Conservation (phyloP, 208 protist genomes). For the Crithidia thermophila region DNA sequence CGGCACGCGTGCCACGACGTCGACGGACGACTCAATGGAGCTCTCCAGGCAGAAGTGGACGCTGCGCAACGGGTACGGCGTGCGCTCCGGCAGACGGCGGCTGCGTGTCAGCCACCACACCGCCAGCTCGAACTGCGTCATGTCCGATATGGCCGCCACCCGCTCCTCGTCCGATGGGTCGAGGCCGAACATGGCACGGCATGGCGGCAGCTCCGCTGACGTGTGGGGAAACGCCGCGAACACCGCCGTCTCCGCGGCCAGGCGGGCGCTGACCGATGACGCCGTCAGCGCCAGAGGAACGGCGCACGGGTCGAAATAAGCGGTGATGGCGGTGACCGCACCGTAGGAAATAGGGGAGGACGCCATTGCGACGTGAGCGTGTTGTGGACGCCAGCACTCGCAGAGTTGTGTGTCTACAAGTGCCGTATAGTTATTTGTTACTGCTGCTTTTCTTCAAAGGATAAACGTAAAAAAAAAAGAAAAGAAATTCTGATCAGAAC, state of each 20-base stretch:
- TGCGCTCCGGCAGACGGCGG: not conserved
- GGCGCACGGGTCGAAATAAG: not conserved
- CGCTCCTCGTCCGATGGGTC: slow-evolving; percentile 12
- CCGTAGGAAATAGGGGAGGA: not conserved
- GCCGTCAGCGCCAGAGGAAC: slow-evolving; percentile 15
- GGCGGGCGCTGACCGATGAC: slow-evolving; percentile 1
- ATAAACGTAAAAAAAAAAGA: not conserved
- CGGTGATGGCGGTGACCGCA: slow-evolving; percentile 19
- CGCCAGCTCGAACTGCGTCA: slow-evolving; percentile 5
- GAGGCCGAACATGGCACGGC: slow-evolving; percentile 14
- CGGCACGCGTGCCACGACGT: slow-evolving; percentile 29
- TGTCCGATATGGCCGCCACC: slow-evolving; percentile 19
- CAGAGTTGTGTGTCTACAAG: not conserved
- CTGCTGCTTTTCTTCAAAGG: not conserved
- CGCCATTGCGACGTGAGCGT: not conserved
- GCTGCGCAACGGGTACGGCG: slow-evolving; percentile 24
- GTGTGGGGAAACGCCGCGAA: slow-evolving; percentile 10
- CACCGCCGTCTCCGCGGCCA: slow-evolving; percentile 8
- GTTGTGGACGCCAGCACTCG: no score
- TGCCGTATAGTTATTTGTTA: not conserved
- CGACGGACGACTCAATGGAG: slow-evolving; percentile 19
- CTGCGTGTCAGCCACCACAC: slow-evolving; percentile 32
- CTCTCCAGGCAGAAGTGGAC: slow-evolving; percentile 26
- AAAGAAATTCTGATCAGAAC: not conserved
- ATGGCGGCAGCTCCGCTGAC: not conserved